phyloP scores from a whole-genome alignment of 2,329 filamentous ascomycete genomes.

The Alternaria ethzedia region DNA sequence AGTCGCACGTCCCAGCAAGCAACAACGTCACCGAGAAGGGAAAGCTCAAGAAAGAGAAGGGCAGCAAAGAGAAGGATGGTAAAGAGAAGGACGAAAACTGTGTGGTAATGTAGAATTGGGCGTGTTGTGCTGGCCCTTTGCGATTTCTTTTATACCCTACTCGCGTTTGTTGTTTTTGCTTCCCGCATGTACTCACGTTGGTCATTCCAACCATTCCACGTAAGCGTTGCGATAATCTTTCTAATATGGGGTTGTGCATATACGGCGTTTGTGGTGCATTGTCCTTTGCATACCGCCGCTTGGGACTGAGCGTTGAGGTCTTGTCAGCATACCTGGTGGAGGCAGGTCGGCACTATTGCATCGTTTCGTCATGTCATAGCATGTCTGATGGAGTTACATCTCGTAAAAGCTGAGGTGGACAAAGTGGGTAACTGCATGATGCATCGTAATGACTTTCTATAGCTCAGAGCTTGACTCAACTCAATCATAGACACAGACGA shows the following conservation, averaged over 20 bases:
- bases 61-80: slow-evolving; percentile 21
- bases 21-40: slow-evolving; percentile 22
- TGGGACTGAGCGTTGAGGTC: slow-evolving; percentile 22
- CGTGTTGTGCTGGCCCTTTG: neutral
- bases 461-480: neutral
- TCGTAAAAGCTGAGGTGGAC: neutral
- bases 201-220: neutral
- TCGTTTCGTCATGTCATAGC: slow-evolving; percentile 7
- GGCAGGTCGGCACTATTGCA: slow-evolving; percentile 9
- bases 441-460: neutral
- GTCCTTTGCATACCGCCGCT: slow-evolving; percentile 26
- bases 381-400: neutral
- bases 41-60: slow-evolving; percentile 42
- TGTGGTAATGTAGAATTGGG: slow-evolving; percentile 41
- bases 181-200: neutral
- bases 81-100: slow-evolving; percentile 51
- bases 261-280: slow-evolving; percentile 20
- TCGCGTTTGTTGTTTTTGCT: neutral
- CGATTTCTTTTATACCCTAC: slow-evolving; percentile 1
- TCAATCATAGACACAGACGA: neutral
- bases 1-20: slow-evolving; percentile 27
- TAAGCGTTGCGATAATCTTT: slow-evolving; percentile 19
- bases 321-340: slow-evolving; percentile 7
- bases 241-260: slow-evolving; percentile 23
- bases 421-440: neutral